Conservation (phyloP, 2,329 filamentous ascomycete species). For the Paecilomyces dactylethromorphus region DNA sequence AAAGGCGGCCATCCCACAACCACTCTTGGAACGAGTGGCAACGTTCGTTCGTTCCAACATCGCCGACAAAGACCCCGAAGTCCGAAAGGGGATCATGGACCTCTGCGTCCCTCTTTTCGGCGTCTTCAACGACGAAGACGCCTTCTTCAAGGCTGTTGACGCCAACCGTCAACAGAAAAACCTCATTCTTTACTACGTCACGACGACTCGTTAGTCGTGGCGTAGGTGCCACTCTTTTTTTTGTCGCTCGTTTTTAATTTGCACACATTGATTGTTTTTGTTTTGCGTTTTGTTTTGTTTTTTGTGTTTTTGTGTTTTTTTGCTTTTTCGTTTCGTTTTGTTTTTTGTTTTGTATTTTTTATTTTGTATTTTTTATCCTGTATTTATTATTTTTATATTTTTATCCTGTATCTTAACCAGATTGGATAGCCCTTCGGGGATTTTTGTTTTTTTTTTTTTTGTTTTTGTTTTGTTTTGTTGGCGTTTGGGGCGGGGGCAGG, state of each 20-base stretch:
- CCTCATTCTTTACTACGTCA: slow-evolving; percentile 31
- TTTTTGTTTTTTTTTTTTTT: too few relatives aligned
- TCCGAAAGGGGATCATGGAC: slow-evolving; percentile 31
- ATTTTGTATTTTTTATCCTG: not conserved
- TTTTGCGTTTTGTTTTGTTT: too few relatives aligned
- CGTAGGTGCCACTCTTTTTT: not conserved
- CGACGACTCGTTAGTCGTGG: not conserved
- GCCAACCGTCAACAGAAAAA: slow-evolving; percentile 23
- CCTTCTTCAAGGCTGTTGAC: slow-evolving; percentile 24
- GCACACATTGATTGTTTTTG: too few relatives aligned
- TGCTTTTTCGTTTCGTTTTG: too few relatives aligned
- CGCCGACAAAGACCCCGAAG: slow-evolving; percentile 26
- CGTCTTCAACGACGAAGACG: slow-evolving; percentile 19
- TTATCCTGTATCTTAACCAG: not conserved
- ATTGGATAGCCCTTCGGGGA: not conserved
- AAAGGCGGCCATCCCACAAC: slow-evolving; percentile 8
- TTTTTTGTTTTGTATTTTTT: not conserved
- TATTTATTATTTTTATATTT: not conserved
- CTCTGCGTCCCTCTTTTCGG: slow-evolving; percentile 22
- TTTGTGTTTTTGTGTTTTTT: too few relatives aligned
- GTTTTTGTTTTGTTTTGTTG: not conserved
- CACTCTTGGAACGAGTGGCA: slow-evolving; percentile 22
- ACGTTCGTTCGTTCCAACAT: slow-evolving; percentile 25
- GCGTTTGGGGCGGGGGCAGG: not conserved
- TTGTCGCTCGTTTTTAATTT: not conserved